Evolutionary conservation across 768 basidiomycete species (phyloP).

Genomic region (Arthromyces matolae): DNA sequence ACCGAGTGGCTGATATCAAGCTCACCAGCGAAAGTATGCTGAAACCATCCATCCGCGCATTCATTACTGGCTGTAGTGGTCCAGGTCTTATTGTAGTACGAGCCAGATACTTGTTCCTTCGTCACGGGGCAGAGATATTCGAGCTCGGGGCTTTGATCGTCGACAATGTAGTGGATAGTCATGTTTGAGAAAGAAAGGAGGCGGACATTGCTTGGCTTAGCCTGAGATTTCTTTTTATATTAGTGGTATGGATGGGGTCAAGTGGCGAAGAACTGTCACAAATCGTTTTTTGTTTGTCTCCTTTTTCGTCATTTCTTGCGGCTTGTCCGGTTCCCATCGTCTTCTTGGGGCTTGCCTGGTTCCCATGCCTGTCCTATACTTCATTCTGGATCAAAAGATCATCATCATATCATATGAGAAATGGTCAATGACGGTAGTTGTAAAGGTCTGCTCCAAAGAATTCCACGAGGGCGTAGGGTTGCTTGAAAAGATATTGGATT

Average conservation of each 20-base stretch:
- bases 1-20: background rate
- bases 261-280: background rate
- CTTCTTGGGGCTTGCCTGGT: too few species aligned
- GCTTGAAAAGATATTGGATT: background rate
- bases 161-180: constrained; percentile 29
- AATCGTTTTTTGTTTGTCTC: too few species aligned
- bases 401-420: too few species aligned
- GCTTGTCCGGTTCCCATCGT: too few species aligned
- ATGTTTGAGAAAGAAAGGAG: constrained; percentile 1
- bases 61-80: constrained; percentile 27
- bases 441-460: too few species aligned
- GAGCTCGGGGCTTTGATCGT: constrained; percentile 35
- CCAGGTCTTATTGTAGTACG: constrained; percentile 40
- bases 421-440: too few species aligned
- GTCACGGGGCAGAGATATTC: constrained; percentile 35
- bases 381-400: too few species aligned
- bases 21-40: constrained; percentile 36
- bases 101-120: constrained; percentile 29
- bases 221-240: background rate
- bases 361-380: too few species aligned
- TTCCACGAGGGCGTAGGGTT: too few species aligned
- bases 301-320: constrained; percentile 2
- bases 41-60: constrained; percentile 37
- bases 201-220: background rate
- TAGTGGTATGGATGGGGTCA: background rate